Base-by-base conservation (phyloP, 2,329 filamentous ascomycete genomes). In the Ophiocordyceps unilateralis region DNA sequence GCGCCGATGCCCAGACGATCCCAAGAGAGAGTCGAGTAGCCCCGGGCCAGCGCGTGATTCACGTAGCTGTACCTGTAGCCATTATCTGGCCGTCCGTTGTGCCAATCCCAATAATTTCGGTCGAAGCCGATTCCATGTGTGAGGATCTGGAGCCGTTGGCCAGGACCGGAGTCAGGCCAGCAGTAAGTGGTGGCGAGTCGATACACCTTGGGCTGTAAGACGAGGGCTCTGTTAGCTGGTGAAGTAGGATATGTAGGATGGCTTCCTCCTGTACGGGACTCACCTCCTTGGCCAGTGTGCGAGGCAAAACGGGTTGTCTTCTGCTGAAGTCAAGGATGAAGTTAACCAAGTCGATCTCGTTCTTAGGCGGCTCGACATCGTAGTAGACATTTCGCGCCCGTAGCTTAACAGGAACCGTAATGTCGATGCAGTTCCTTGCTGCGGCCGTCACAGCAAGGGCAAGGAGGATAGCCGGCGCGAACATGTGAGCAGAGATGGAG, bases 171-270 rank as follows among this genome's bases (percentile, higher is more conserved):
- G 45, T 70, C 64, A 0, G 78, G 77, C 43, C 65, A 58, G 57
- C 78, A 83, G 61, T 78, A 78, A 10, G 72, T 74, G 0, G 74
- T 69, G 5, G 66, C 70, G 40, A 82, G 70, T 5, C 70, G 55
- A 58, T 78, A 81, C 21, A 58, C 62, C 26, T 40, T 34, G 15
- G 32, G 9, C 32, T 34, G 30, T n/a, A 12, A 32, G 5, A n/a
- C 11, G 12, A 15, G 11, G 5, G 1, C 32, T 19, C 6, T 34
- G 15, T 34, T 7, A 17, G 15, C 17, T 5, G 15, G 7, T 34
- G 8, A 5, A n/a, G 6, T 9, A 9, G 7, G 5, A 17, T 17
- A n/a, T 34, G 3, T 17, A 7, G 2, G 5, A 2, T 17, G 9
- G 17, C 15, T 34, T 34, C 5, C 10, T 17, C 5, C 9, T 5